Base-by-base conservation (phyloP, 164 flowering plant genomes). In the Dillenia turbinata region DNA sequence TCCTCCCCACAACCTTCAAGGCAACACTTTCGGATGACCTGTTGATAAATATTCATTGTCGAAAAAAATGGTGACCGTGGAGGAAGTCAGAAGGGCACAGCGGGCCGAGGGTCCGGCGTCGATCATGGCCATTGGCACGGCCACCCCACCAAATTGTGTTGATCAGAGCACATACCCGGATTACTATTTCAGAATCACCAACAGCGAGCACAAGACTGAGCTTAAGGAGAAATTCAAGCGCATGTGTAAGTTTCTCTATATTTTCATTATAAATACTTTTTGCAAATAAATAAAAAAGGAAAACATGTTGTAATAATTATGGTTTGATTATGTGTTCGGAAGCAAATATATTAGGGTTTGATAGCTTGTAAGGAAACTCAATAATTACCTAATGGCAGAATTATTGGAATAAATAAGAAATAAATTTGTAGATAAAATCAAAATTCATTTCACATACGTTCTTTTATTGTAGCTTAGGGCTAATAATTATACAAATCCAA, bases 211-310 rank as follows among this genome's bases (percentile, higher is more conserved):
- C 75, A 71, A 58, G 68, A 72, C 78, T 0, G 73, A 76, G 63
- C 80, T 81, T 48, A 81, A 81, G 50, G 75, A 77, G 60, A 81
- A 79, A 62, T 81, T 82, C 74, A 64, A 73, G 68, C 81, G 85
- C 69, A 82, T 82, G 77, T 82, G 85, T 82, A 67, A 71, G 83
- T 54, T 8, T 24, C 17, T 5, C 13, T 1, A 9, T 7, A 9
- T 26, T 8, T 9, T 5, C n/a, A 15, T 57, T 13, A 40, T 44
- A 24, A 15, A 2, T 17, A 12, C 9, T 26, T 14, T 33, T 49
- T 60, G 5, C 6, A 33, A 5, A 33, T 33, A 4, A 33, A 33
- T 4, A 33, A 26, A 33, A 33, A 33, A 33, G 22, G 22, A 19
- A 19, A 19, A 19, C 22, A 1, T 33, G 40, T 33, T 33, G 5